Evolutionary conservation across 2,329 filamentous ascomycete species (phyloP).

Genomic region (Gyromitra esculenta): DNA sequence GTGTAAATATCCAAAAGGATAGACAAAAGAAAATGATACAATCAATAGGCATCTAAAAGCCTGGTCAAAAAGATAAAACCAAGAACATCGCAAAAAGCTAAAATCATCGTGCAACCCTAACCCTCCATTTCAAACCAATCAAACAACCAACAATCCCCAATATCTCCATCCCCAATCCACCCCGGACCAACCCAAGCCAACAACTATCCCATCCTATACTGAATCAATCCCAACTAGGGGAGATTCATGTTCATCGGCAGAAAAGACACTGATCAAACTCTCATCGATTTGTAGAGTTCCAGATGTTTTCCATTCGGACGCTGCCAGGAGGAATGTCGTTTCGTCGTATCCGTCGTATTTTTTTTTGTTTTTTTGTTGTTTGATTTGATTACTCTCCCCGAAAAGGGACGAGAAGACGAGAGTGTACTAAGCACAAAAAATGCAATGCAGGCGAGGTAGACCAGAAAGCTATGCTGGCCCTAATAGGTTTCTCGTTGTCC

Average conservation of each 20-base stretch:
- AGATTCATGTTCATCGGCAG: constrained; percentile 45
- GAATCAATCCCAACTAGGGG: constrained; percentile 32
- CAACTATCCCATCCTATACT: constrained; percentile 31
- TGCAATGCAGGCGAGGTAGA: constrained; percentile 32
- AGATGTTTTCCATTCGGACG: constrained; percentile 52
- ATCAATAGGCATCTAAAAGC: constrained; percentile 18
- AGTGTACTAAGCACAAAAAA: constrained; percentile 41
- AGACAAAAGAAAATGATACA: constrained; percentile 26
- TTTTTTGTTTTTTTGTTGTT: constrained; percentile 22
- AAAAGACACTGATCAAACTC: constrained; percentile 48
- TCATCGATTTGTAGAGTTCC: constrained; percentile 42
- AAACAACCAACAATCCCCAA: constrained; percentile 17
- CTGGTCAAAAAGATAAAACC: constrained; percentile 14
- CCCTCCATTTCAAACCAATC: constrained; percentile 6
- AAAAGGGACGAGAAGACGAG: constrained; percentile 5
- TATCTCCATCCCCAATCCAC: constrained; percentile 8
- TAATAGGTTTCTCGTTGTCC: constrained; percentile 26
- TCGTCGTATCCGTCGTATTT: constrained; percentile 14
- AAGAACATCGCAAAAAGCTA: constrained; percentile 21
- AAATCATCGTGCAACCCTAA: constrained; percentile 31
- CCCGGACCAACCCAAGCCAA: constrained; percentile 33
- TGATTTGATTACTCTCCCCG: constrained; percentile 22
- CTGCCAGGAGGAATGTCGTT: constrained; percentile 43
- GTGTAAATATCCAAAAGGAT: constrained; percentile 39
- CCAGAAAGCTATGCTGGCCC: constrained; percentile 13